Conservation (phyloP, 139 green algal species). For the Mesotaenium endlicherianum region DNA sequence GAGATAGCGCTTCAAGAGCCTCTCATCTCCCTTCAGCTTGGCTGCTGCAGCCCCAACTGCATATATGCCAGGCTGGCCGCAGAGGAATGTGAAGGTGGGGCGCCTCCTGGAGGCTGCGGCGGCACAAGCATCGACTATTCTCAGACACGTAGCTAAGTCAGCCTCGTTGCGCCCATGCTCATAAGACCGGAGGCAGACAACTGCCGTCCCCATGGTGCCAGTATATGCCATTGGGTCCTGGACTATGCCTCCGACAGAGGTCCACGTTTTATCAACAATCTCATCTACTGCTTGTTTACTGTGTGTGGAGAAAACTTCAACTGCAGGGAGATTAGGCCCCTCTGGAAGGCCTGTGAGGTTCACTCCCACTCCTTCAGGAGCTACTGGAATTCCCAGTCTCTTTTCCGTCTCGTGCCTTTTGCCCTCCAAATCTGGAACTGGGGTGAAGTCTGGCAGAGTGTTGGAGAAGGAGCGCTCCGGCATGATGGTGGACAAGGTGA, state of each 20-base stretch:
- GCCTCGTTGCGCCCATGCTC: neutral
- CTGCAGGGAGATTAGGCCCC: no score
- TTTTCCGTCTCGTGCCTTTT: no score
- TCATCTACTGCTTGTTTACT: no score
- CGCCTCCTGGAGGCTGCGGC: neutral
- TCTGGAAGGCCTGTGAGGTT: no score
- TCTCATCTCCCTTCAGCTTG: constrained; percentile 13
- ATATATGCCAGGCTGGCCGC: constrained; percentile 41
- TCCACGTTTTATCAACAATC: no score
- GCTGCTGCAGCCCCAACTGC: constrained; percentile 26
- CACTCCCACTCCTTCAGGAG: no score
- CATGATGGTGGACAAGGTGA: no score
- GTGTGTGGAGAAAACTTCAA: no score
- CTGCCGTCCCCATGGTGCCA: constrained; percentile 13
- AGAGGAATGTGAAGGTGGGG: constrained; percentile 35
- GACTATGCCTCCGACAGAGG: constrained; percentile 6
- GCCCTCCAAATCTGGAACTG: no score
- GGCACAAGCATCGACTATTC: constrained; percentile 10
- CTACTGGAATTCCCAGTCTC: no score
- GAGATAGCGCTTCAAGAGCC: neutral
- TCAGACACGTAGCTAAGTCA: neutral
- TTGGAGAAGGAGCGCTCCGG: no score
- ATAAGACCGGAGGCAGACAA: constrained; percentile 28
- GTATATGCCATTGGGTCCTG: constrained; percentile 38
- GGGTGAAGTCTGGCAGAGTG: no score